phyloP scores from a whole-genome alignment of 2,329 filamentous ascomycete genomes.

The Colletotrichum godetiae region DNA sequence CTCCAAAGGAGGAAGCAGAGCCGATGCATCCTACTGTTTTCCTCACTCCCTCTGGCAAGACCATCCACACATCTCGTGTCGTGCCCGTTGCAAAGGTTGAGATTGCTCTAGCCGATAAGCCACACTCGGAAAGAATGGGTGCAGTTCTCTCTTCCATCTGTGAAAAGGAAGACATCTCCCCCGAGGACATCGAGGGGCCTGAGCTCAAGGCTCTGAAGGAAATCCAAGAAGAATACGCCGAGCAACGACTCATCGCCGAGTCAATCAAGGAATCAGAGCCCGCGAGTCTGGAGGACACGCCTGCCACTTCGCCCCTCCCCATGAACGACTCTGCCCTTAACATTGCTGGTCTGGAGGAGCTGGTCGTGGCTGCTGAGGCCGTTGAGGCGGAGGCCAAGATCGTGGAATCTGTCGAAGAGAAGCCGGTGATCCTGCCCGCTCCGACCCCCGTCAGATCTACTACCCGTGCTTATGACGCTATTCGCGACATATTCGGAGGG shows the following conservation, averaged over 20 bases:
- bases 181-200: conserved; percentile 48
- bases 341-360: conserved; percentile 26
- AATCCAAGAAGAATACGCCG: conserved; percentile 31
- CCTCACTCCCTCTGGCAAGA: conserved; percentile 59
- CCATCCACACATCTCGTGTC: conserved; percentile 60
- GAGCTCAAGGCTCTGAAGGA: conserved; percentile 47
- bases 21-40: conserved; percentile 61
- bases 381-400: conserved; percentile 22
- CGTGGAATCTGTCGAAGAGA: conserved; percentile 14
- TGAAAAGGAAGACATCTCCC: conserved; percentile 46
- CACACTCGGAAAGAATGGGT: conserved; percentile 39
- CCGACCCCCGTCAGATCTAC: conserved; percentile 30
- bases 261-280: conserved; percentile 41
- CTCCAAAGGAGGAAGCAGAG: conserved; percentile 53
- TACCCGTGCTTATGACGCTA: conserved; percentile 44
- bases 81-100: conserved; percentile 39
- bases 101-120: conserved; percentile 19
- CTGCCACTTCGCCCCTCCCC: conserved; percentile 32
- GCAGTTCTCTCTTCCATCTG: conserved; percentile 51
- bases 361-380: conserved; percentile 23
- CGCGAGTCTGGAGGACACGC: conserved; percentile 39
- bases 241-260: conserved; percentile 27
- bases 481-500: conserved; percentile 52
- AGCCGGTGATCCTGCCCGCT: conserved; percentile 18
- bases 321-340: conserved; percentile 28